Base-by-base conservation (phyloP, 2,329 filamentous ascomycete genomes). In the Neonectria magnoliae region DNA sequence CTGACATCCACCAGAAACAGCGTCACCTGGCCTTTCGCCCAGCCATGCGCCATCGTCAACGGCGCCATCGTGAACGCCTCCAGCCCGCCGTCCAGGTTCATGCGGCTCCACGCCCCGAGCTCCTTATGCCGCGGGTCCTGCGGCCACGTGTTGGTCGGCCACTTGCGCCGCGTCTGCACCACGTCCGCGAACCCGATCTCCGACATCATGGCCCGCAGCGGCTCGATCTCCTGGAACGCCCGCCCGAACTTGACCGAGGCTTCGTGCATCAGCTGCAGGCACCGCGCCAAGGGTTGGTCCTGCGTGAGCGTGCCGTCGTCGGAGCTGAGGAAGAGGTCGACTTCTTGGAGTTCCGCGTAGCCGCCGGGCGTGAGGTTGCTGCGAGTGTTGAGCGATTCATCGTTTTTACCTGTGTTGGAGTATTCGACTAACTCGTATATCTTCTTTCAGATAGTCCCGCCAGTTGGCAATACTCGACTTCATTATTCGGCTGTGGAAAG, bases 181-280 rank as follows among this genome's bases (percentile, higher is more conserved):
- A 73, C 42, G 33, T 73, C 62, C 1, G 67, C 57, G 20, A 71
- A 76, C 2, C 69, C 74, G 2, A 68, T 66, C 11, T 68, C 45
- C 2, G 27, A 36, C 44, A 76, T 61, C 7, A 63, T 42, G 6
- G 67, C 62, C 7, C 57, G 56, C 8, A 71, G 63, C 1, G 61
- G 42, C 2, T 59, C n/a, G 7, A 72, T 69, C 8, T 69, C 65
- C 5, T 66, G 57, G 20, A 68, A 71, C 1, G 62, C 50, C 0
- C 64, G 52, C 1, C 70, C 67, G 25, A 76, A 71, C 9, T 70
- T 70, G 18, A 68, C 68, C 3, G 71, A 71, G 1, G 72, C 73
- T 20, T 75, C 66, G 9, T 63, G 42, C 20, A 75, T 41, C 3
- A 70, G 52, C 7, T 69, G 27, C 2, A 59, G 33, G 59, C 74